phyloP scores from a whole-genome alignment of 208 protist species.

The Naegleria lovaniensis region DNA sequence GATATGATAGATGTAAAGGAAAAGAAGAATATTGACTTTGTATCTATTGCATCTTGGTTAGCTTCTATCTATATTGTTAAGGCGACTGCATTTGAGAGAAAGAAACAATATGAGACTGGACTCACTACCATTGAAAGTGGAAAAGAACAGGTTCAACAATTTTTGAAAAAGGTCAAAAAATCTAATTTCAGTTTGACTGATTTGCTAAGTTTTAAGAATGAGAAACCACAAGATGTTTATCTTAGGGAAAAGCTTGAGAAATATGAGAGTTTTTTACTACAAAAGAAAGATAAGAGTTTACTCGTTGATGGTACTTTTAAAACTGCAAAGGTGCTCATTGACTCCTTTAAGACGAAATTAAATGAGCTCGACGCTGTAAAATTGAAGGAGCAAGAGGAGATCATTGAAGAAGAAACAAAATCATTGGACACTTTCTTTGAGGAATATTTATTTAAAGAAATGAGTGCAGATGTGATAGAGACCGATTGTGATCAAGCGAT shows the following conservation, averaged over 20 bases:
- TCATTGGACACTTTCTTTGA: background rate
- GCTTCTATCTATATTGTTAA: background rate
- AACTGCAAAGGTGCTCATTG: background rate
- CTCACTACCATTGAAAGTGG: background rate
- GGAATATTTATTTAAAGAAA: conserved; percentile 14
- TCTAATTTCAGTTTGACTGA: background rate
- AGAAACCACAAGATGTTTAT: conserved; percentile 8
- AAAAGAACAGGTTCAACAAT: background rate
- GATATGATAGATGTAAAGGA: background rate
- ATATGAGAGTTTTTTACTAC: background rate
- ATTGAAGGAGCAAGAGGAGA: background rate
- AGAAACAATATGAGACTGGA: background rate
- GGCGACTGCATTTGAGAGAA: background rate
- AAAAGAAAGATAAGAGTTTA: background rate
- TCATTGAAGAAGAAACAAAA: background rate
- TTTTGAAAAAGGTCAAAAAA: background rate
- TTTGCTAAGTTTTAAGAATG: background rate
- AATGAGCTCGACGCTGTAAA: background rate
- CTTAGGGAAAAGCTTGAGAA: background rate
- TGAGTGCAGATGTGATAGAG: background rate
- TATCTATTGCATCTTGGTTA: background rate
- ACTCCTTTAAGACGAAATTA: background rate
- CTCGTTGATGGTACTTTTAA: background rate
- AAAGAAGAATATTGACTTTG: background rate
- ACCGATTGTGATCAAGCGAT: background rate